phyloP scores from a whole-genome alignment of 306 rosid species.

The Hylodesmum podocarpum region DNA sequence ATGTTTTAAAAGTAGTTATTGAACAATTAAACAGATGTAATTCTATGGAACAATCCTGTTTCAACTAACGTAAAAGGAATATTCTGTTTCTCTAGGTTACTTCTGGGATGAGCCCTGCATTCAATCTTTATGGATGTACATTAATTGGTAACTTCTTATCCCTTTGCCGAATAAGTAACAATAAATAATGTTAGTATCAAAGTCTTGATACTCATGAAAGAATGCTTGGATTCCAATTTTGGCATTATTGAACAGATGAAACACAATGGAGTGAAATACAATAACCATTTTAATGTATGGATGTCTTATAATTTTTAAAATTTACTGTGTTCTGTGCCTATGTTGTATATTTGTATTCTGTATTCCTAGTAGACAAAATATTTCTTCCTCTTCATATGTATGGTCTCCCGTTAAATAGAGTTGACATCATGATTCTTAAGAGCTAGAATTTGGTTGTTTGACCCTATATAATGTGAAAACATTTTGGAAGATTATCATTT shows the following conservation, averaged over 20 bases:
- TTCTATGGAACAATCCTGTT: neutral
- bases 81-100: slow-evolving; percentile 59
- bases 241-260: neutral
- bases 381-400: no score
- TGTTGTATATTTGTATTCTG: no score
- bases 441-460: neutral
- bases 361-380: no score
- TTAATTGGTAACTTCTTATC: slow-evolving; percentile 63
- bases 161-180: neutral
- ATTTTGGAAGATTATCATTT: neutral
- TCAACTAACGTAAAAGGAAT: neutral
- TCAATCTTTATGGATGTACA: slow-evolving; percentile 85
- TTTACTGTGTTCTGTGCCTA: no score
- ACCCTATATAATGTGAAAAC: neutral
- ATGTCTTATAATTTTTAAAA: no score
- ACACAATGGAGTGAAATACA: no score
- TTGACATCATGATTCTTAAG: neutral
- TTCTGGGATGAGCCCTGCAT: slow-evolving; percentile 86
- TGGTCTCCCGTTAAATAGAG: neutral
- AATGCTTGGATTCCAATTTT: slow-evolving; percentile 15
- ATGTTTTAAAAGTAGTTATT: neutral
- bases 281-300: no score
- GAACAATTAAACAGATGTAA: neutral
- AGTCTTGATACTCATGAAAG: neutral
- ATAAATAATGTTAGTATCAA: neutral